Evolutionary conservation across 305 asterid genomes (phyloP).

Genomic region (Fraxinus nigra): DNA sequence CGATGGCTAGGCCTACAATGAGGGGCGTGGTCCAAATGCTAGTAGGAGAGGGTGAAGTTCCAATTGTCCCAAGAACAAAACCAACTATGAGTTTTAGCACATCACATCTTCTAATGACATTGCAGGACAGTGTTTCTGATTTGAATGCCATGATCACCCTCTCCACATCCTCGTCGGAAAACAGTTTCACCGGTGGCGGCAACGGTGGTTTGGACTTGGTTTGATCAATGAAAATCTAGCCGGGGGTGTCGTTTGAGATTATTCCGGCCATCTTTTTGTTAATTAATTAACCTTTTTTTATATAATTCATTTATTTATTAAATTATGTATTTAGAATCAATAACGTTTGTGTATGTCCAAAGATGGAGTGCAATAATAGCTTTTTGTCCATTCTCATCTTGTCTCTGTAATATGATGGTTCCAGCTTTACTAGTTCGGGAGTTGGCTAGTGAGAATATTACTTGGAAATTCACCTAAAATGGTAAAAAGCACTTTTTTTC

Average conservation of each 20-base stretch:
- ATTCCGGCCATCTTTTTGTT: slow-evolving; percentile 9
- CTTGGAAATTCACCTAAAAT: not conserved
- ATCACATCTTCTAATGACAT: slow-evolving; percentile 56
- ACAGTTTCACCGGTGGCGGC: slow-evolving; percentile 33
- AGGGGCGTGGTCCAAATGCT: slow-evolving; percentile 80
- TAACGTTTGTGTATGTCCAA: not conserved
- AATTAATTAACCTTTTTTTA: not conserved
- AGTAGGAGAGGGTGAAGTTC: slow-evolving; percentile 67
- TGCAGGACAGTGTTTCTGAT: slow-evolving; percentile 88
- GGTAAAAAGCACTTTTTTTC: too few species aligned
- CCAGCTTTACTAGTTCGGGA: not conserved
- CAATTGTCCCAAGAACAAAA: slow-evolving; percentile 62
- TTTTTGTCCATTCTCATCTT: not conserved
- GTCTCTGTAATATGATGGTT: not conserved
- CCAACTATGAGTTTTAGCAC: slow-evolving; percentile 62
- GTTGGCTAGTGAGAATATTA: not conserved
- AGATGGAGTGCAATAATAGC: not conserved
- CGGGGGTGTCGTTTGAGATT: not conserved
- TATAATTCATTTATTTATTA: slow-evolving; percentile 29
- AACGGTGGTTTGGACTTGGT: slow-evolving; percentile 32
- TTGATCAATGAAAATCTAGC: not conserved
- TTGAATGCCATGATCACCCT: slow-evolving; percentile 58
- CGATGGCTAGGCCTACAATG: slow-evolving; percentile 68
- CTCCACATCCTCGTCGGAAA: slow-evolving; percentile 71
- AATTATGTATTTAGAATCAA: slow-evolving; percentile 17